Evolutionary conservation across 768 basidiomycete species (phyloP), one percentile per base, ranked within the genome.

Genomic region (Phlebiopsis gigantea): DNA sequence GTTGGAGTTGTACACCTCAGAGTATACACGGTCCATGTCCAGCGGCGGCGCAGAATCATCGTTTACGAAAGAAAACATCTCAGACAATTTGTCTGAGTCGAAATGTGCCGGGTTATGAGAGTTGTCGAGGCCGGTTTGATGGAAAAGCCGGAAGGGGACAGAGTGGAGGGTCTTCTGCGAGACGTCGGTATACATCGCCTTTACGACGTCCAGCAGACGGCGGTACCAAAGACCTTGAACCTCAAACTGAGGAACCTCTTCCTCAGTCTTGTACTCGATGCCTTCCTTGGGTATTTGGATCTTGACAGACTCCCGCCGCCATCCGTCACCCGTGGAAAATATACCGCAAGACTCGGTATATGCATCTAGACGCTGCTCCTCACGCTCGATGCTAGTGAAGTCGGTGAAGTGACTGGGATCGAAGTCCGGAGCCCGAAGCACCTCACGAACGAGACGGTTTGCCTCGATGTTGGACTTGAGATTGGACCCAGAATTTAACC

Each of bases 1-100:
- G 24, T 59, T 29, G 15, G 8, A 49, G 19, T 7, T 50, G 39
- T 59, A 59, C 8, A 51, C 12, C 44, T 60, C 59, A 63, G 0
- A 75, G 76, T 22, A 80, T 69, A 61, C 78, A 79, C 10, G 73
- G 77, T 2, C 77, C 14, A 58, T 77, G 76, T 57, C 78, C 72
- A 14, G 66, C 63, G 1, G 75, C 69, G 64, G 58, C 1, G 68
- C 78, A 79, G 0, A 73, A 24, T 4, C 75, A 76, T 78, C 76
- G 79, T n/a, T n/a, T n/a, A n/a, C n/a, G n/a, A n/a, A n/a, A n/a
- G n/a, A n/a, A n/a, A n/a, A n/a, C n/a, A n/a, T n/a, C n/a, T n/a
- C n/a, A n/a, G n/a, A n/a, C n/a, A n/a, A n/a, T n/a, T n/a, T n/a
- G n/a, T n/a, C n/a, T n/a, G n/a, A n/a, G n/a, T n/a, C n/a, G 69